Percentiles rank a stretch among this genome's conserved stretches.
These are phyloP conservation scores for Naganishia vaughanmartiniae DNA, from an alignment of 768 basidiomycete species.

Conservation along the genomic window DNA sequence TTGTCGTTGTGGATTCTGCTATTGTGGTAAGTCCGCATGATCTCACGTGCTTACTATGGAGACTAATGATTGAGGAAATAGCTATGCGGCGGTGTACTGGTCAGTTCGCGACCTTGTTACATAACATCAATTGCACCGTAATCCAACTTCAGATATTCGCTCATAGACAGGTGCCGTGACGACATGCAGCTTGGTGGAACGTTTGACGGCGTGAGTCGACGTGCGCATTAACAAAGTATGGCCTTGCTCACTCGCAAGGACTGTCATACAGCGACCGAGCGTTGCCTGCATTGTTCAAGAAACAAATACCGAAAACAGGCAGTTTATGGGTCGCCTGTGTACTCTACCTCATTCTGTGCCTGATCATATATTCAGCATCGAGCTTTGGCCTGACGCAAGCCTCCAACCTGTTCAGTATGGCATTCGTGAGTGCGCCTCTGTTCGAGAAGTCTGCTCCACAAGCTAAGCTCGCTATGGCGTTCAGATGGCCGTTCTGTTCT, in stretches of 20 bases:
- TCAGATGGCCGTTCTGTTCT: constrained; percentile 29
- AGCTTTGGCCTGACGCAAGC: constrained; percentile 51
- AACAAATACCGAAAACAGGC: constrained; percentile 57
- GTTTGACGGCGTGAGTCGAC: constrained; percentile 56
- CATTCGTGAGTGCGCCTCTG: constrained; percentile 29
- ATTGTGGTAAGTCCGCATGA: constrained; percentile 54
- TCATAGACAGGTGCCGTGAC: constrained; percentile 24
- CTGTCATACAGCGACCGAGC: constrained; percentile 56
- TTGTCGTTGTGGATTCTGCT: constrained; percentile 66
- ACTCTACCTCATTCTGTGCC: constrained; percentile 58
- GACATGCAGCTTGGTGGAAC: constrained; percentile 27
- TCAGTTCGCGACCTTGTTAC: too few relatives aligned
- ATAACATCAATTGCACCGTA: not conserved
- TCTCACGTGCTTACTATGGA: too few relatives aligned
- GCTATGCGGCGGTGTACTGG: constrained; percentile 68
- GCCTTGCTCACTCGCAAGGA: not conserved
- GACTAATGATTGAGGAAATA: too few relatives aligned
- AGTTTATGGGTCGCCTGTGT: constrained; percentile 60
- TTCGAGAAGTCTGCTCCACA: constrained; percentile 33
- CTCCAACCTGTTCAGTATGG: constrained; percentile 44
- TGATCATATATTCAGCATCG: constrained; percentile 62
- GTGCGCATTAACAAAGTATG: constrained; percentile 56
- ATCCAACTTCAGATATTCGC: constrained; percentile 30
- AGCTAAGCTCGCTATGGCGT: not conserved
- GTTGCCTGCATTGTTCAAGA: constrained; percentile 60